A percentile compares a stretch with the other conserved stretches of the same genome.
These are phyloP conservation scores for Mycena vulgaris DNA, from an alignment of 768 basidiomycete genomes.

Conservation along the genomic window DNA sequence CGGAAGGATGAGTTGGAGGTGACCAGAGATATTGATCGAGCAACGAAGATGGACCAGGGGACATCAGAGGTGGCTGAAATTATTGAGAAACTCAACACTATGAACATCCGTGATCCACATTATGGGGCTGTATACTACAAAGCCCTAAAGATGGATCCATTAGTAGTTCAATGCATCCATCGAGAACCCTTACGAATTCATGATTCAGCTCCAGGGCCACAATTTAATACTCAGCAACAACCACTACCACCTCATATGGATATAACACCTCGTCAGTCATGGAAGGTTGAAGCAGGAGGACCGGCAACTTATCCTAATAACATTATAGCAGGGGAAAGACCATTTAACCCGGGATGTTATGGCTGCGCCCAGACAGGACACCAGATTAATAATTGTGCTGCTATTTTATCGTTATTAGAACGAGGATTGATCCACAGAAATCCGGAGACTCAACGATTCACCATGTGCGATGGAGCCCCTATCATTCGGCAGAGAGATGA, in stretches of 20 bases:
- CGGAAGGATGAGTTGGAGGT: not conserved
- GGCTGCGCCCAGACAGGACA: not conserved
- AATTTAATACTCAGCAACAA: too few species aligned
- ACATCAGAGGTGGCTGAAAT: conserved; percentile 2
- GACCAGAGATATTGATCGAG: not conserved
- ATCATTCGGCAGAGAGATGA: not conserved
- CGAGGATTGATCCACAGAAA: not conserved
- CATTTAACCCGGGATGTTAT: not conserved
- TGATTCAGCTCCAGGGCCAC: not conserved
- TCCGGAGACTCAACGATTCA: not conserved
- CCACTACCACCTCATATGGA: not conserved
- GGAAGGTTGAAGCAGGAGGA: not conserved
- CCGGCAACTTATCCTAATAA: not conserved
- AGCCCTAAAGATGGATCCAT: conserved; percentile 10
- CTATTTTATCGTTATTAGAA: not conserved
- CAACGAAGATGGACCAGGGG: not conserved
- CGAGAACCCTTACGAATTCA: not conserved
- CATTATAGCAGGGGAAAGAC: not conserved
- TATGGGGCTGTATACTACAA: conserved; percentile 14
- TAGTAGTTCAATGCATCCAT: not conserved
- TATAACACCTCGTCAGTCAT: not conserved
- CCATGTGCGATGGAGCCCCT: not conserved
- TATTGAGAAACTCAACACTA: not conserved
- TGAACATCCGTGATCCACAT: conserved; percentile 13
- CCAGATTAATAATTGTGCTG: not conserved